Percentiles rank a stretch among this genome's conserved stretches.
These are phyloP conservation scores for Starmerella apicola DNA, from an alignment of 805 yeast species.

Conservation along the genomic window DNA sequence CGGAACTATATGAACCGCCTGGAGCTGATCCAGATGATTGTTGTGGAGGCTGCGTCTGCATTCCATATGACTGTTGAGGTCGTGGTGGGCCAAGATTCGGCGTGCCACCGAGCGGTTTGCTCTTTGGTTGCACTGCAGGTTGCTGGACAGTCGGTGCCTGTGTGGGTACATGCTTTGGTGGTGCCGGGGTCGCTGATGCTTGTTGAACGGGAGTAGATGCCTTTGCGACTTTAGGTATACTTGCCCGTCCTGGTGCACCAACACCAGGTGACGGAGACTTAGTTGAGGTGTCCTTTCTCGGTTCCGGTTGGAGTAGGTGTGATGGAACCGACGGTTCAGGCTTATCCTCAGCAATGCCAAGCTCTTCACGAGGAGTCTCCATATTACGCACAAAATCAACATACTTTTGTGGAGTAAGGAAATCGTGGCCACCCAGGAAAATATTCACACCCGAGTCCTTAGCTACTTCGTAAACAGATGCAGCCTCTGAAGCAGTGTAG, in stretches of 20 bases:
- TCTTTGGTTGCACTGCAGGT: too few relatives aligned
- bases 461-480: constrained; percentile 62
- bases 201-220: too few relatives aligned
- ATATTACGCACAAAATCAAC: constrained; percentile 25
- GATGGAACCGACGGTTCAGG: constrained; percentile 25
- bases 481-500: constrained; percentile 65
- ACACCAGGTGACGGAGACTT: too few relatives aligned
- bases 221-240: too few relatives aligned
- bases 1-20: background rate
- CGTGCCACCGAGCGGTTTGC: too few relatives aligned
- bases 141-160: too few relatives aligned
- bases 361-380: constrained; percentile 22
- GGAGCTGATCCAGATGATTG: background rate
- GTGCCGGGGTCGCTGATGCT: too few relatives aligned
- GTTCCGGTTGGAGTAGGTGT: too few relatives aligned
- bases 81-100: too few relatives aligned
- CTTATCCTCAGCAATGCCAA: constrained; percentile 25
- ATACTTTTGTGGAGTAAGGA: constrained; percentile 35
- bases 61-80: background rate
- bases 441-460: constrained; percentile 48
- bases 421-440: constrained; percentile 67
- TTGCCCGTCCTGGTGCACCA: constrained; percentile 17
- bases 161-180: too few relatives aligned
- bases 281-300: too few relatives aligned
- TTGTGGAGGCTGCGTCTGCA: background rate